Evolutionary conservation across 2,329 filamentous ascomycete species (phyloP).

Genomic region (Paecilomyces niveus): DNA sequence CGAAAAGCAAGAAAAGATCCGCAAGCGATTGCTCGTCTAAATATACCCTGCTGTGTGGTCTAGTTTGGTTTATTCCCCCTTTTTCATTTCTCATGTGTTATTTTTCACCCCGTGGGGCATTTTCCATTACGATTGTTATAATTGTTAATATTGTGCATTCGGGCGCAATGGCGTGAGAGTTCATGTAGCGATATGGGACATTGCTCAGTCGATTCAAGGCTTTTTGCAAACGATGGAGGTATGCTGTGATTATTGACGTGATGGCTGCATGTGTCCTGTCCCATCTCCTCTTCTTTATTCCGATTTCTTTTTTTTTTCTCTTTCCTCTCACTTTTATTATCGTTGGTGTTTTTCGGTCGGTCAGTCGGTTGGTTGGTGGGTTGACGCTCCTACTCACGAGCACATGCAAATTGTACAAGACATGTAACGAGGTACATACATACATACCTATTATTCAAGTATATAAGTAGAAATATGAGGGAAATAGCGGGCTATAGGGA

Average conservation of each 20-base stretch:
- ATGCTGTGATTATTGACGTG: neutral
- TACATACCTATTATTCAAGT: no score
- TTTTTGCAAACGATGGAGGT: neutral
- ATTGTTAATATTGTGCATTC: neutral
- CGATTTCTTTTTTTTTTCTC: neutral
- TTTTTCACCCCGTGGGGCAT: neutral
- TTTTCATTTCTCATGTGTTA: conserved; percentile 1
- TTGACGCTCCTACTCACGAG: no score
- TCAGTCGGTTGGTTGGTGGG: no score
- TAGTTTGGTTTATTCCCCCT: neutral
- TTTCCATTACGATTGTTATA: neutral
- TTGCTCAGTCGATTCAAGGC: neutral
- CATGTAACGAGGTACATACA: no score
- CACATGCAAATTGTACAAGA: no score
- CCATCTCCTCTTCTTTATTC: neutral
- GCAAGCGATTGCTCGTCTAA: conserved; percentile 18
- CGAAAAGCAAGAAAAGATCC: conserved; percentile 34
- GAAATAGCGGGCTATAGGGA: no score
- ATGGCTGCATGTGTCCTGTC: neutral
- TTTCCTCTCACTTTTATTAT: neutral
- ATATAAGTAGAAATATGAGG: no score
- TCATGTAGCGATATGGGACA: neutral
- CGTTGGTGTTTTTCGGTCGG: no score
- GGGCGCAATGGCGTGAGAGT: neutral
- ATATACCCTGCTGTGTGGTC: neutral